phyloP scores from a whole-genome alignment of 1,139 yeast species.

The Taphrina sp. region DNA sequence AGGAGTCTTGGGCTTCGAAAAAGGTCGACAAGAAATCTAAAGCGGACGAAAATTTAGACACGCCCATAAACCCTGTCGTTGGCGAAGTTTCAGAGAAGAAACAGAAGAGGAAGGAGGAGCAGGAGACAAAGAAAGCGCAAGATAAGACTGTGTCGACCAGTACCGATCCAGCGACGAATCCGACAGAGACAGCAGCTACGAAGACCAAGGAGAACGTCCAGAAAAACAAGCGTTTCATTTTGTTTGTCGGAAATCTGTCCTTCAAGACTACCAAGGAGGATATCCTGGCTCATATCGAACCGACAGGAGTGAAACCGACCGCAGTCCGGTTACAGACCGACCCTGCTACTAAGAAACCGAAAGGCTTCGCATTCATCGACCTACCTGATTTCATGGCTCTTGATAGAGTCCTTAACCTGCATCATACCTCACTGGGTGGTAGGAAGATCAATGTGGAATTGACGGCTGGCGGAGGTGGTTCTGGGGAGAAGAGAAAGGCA shows the following conservation, averaged over 20 bases:
- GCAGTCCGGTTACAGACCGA: constrained; percentile 69
- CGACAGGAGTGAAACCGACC: constrained; percentile 66
- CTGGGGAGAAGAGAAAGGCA: constrained; percentile 63
- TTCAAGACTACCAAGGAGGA: constrained; percentile 64
- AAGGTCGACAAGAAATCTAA: constrained; percentile 41
- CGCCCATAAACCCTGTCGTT: constrained; percentile 33
- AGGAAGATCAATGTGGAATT: constrained; percentile 89
- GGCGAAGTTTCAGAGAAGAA: constrained; percentile 32
- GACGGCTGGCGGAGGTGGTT: constrained; percentile 98
- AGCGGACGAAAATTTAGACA: constrained; percentile 37
- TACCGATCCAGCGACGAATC: constrained; percentile 30
- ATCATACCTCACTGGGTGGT: constrained; percentile 64
- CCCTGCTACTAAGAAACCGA: constrained; percentile 32
- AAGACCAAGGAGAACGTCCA: constrained; percentile 73
- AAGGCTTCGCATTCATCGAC: constrained; percentile 88
- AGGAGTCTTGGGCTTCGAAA: constrained; percentile 60
- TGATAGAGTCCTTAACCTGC: constrained; percentile 72
- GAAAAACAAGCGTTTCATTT: constrained; percentile 68
- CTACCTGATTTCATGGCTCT: constrained; percentile 69
- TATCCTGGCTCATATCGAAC: constrained; percentile 64
- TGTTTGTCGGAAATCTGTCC: constrained; percentile 92
- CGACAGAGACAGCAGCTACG: constrained; percentile 40
- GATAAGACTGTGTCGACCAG: constrained; percentile 31
- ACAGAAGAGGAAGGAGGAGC: constrained; percentile 31
- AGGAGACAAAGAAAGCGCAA: constrained; percentile 35